Evolutionary conservation across 2,329 filamentous ascomycete genomes (phyloP).

Genomic region (Samsoniella hepiali): DNA sequence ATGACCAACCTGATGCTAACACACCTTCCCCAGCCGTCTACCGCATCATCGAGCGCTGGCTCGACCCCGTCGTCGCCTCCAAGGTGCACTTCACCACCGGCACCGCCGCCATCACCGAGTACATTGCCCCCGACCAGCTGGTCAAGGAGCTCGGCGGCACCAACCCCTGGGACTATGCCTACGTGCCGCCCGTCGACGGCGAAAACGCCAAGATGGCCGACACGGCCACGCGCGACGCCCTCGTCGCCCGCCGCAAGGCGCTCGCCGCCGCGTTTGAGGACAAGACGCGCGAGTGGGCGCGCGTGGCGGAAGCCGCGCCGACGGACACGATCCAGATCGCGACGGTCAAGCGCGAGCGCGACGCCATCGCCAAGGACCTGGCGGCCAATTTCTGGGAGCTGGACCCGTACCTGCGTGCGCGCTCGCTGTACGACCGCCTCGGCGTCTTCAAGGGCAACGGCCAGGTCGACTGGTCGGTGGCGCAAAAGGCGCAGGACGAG

Average conservation of each 20-base stretch:
- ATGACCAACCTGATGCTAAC: no score
- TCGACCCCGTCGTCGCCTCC: conserved; percentile 83
- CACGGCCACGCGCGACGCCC: conserved; percentile 52
- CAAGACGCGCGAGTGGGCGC: conserved; percentile 70
- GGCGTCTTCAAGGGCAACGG: conserved; percentile 66
- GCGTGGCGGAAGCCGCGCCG: conserved; percentile 27
- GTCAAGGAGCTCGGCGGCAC: conserved; percentile 75
- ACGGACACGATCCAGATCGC: conserved; percentile 37
- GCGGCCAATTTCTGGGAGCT: conserved; percentile 75
- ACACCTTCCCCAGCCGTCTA: conserved; percentile 59
- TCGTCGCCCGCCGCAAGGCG: conserved; percentile 59
- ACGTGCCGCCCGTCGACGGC: conserved; percentile 64
- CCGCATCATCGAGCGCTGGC: conserved; percentile 86
- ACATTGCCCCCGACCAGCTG: conserved; percentile 64
- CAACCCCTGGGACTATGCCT: conserved; percentile 77
- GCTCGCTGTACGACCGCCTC: conserved; percentile 73
- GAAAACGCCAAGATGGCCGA: conserved; percentile 72
- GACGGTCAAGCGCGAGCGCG: conserved; percentile 51
- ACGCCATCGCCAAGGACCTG: conserved; percentile 57
- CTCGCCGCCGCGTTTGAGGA: conserved; percentile 67
- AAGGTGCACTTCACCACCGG: conserved; percentile 89
- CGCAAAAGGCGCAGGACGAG: conserved; percentile 33
- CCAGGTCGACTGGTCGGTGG: conserved; percentile 58
- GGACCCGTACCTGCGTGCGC: conserved; percentile 76
- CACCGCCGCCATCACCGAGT: conserved; percentile 68